Evolutionary conservation across 768 basidiomycete species (phyloP), one percentile per base, ranked within the genome.

Genomic region (Boletus sp.): DNA sequence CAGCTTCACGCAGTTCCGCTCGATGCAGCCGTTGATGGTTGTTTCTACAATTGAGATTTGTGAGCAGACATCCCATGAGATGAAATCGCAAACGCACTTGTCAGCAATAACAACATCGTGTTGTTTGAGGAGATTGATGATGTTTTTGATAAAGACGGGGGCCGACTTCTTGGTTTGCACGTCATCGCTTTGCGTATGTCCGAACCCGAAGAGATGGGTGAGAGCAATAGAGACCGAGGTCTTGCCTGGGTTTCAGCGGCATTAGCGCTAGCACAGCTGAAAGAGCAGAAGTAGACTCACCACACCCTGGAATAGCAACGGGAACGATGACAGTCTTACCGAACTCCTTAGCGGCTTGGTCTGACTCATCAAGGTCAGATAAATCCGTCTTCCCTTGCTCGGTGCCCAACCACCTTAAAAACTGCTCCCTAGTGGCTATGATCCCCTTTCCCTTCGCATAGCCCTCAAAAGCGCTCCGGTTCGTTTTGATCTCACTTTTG

Each of bases 121-220:
- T 0, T 69, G 77, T 52, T 80, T 68, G 28, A 98, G 76, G 1
- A 90, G 77, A 0, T 76, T 67, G 14, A 73, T 66, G 39, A 97
- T 89, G 56, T 91, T 94, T 68, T 78, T 85, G 52, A 92, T 66
- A 69, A 96, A 96, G 3, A 69, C 58, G 0, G 85, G 78, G 0
- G 79, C 92, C 2, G 88, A 51, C 69, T 87, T 93, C 75, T 94
- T 98, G 37, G 70, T 80, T 40, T 78, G 76, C 5, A 98, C 81
- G 66, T 98, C 92, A 69, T 99, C 97, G 65, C 89, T 92, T 69
- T 98, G 97, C 0, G 91, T 93, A 69, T 98, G 97, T 1, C 81
- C 94, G 57, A 93, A 96, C 0, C 80, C 82, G 65, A 95, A 98
- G 3, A 99, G 80, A 52, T 87, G 79, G 3, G 78, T 62, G 17